Conservation (phyloP, 1,139 yeast species). For the Casaregolazyma lundiana region DNA sequence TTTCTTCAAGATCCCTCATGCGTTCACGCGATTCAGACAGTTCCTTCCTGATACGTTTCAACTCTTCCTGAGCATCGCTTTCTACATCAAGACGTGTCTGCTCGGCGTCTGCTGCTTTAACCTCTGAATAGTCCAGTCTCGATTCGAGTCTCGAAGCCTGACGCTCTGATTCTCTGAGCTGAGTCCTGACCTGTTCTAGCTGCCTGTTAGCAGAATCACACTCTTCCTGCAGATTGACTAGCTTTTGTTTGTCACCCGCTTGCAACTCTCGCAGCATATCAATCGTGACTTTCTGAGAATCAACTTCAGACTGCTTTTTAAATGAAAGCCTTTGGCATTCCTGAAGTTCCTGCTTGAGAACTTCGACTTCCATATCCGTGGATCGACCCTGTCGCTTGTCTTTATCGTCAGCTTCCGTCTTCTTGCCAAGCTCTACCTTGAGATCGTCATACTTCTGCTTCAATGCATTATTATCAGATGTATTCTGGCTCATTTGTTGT, state of each 20-base stretch:
- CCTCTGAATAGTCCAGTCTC: conserved; percentile 15
- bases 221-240: conserved; percentile 15
- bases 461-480: conserved; percentile 20
- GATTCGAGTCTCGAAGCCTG: conserved; percentile 11
- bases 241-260: conserved; percentile 14
- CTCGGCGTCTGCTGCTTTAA: conserved; percentile 8
- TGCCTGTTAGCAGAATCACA: conserved; percentile 14
- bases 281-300: conserved; percentile 20
- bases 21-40: conserved; percentile 3
- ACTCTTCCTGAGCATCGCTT: conserved; percentile 7
- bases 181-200: conserved; percentile 16
- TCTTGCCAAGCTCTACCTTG: conserved; percentile 23
- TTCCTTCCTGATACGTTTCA: conserved; percentile 5
- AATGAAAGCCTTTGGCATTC: conserved; percentile 17
- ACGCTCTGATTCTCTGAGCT: conserved; percentile 13
- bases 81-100: conserved; percentile 8
- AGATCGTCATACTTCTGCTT: conserved; percentile 19
- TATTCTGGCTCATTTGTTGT: conserved; percentile 10
- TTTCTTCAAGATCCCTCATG: conserved; percentile 10
- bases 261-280: conserved; percentile 19
- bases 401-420: conserved; percentile 15
- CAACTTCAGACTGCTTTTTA: conserved; percentile 17
- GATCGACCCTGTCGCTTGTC: not conserved
- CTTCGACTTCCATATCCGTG: conserved; percentile 7
- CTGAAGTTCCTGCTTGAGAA: conserved; percentile 19